Evolutionary conservation across 192 early-diverging fungal species (phyloP).

Genomic region (Funneliformis geosporum): DNA sequence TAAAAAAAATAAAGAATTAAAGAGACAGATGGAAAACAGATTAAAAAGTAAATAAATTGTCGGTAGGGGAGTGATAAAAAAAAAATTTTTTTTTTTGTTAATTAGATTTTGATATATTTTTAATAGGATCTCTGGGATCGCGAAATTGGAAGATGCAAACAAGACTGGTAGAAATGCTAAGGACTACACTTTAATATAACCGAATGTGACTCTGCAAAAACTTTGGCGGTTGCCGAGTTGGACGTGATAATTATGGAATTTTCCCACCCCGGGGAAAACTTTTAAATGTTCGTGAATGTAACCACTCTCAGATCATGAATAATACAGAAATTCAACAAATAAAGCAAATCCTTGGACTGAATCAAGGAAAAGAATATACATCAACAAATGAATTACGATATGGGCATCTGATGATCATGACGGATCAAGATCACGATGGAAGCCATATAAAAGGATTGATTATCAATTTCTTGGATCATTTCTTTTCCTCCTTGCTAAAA

Average conservation of each 20-base stretch:
- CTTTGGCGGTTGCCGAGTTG: conserved; percentile 80
- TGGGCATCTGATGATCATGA: conserved; percentile 97
- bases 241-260: conserved; percentile 89
- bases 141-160: conserved; percentile 95
- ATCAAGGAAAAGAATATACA: conserved; percentile 81
- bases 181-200: conserved; percentile 95
- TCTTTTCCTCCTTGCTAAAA: conserved; percentile 88
- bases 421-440: conserved; percentile 96
- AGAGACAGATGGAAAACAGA: conserved; percentile 76
- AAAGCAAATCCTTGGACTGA: conserved; percentile 93
- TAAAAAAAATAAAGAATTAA: conserved; percentile 75
- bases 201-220: conserved; percentile 95
- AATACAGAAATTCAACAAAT: conserved; percentile 89
- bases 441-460: conserved; percentile 97
- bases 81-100: no score
- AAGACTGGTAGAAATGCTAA: conserved; percentile 74
- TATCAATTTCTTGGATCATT: conserved; percentile 94
- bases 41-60: no score
- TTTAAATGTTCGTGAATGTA: conserved; percentile 92
- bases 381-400: conserved; percentile 79
- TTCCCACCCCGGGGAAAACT: conserved; percentile 97
- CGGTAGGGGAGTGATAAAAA: conserved; percentile 20
- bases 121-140: conserved; percentile 67
- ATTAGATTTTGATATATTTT: no score
- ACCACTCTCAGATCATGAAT: conserved; percentile 61